phyloP scores from a whole-genome alignment of 2,329 filamentous ascomycete genomes.

The Sclerotinia nivalis region DNA sequence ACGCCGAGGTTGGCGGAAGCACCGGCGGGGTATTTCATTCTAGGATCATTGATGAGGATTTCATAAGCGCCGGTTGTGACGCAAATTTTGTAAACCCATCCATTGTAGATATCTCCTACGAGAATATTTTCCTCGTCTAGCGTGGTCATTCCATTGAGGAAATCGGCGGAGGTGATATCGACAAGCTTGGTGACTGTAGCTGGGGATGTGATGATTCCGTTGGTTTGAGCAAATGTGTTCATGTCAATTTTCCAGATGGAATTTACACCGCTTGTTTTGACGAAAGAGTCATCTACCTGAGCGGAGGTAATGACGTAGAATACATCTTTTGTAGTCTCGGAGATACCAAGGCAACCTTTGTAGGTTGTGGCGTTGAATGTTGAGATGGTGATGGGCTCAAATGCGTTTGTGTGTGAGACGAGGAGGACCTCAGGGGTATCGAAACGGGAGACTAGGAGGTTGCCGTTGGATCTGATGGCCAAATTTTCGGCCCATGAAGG shows the following conservation, averaged over 20 bases:
- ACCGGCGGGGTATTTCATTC: constrained; percentile 28
- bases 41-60: constrained; percentile 35
- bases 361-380: constrained; percentile 39
- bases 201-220: neutral
- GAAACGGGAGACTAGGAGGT: constrained; percentile 42
- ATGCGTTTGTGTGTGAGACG: constrained; percentile 38
- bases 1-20: constrained; percentile 29
- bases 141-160: constrained; percentile 37
- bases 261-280: constrained; percentile 30
- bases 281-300: constrained; percentile 37
- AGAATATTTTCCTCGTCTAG: constrained; percentile 31
- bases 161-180: constrained; percentile 26
- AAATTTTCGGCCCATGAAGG: constrained; percentile 43
- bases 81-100: constrained; percentile 34
- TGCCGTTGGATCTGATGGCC: constrained; percentile 42
- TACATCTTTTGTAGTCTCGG: constrained; percentile 41
- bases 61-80: constrained; percentile 33
- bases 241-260: constrained; percentile 36
- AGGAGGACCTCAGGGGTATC: constrained; percentile 41
- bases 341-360: constrained; percentile 42
- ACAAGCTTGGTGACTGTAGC: constrained; percentile 25
- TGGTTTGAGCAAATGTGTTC: constrained; percentile 26
- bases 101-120: constrained; percentile 33
- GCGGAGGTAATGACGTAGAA: constrained; percentile 38
- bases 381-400: constrained; percentile 31